Conservation (phyloP, 2,329 filamentous ascomycete species). For the Talaromyces sp. region DNA sequence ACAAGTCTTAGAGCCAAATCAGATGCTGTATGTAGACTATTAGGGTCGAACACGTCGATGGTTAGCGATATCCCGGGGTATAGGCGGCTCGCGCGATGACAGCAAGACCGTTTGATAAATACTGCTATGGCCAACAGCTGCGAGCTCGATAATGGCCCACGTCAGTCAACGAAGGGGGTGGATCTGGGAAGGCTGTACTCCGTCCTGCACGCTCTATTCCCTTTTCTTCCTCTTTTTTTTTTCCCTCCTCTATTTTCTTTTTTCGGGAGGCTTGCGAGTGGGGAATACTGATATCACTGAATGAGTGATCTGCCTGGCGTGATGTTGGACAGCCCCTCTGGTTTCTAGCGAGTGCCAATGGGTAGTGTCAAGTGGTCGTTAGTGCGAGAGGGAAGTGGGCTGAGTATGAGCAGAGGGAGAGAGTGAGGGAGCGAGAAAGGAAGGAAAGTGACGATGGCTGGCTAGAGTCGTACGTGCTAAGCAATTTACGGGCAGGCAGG, state of each 20-base stretch:
- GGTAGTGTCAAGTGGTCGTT: not conserved
- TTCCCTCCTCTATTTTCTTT: conserved; percentile 1
- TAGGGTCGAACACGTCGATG: not conserved
- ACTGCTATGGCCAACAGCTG: not conserved
- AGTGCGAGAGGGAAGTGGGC: too few relatives aligned
- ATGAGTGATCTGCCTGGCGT: not conserved
- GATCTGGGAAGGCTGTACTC: conserved; percentile 1
- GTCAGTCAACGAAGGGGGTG: not conserved
- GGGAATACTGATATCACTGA: conserved; percentile 15
- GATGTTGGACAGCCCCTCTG: not conserved
- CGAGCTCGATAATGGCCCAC: not conserved
- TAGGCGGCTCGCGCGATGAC: not conserved
- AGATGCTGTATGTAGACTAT: not conserved
- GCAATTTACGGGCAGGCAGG: not conserved
- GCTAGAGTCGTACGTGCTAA: not conserved
- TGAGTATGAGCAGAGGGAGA: not conserved
- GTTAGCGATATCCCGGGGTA: not conserved
- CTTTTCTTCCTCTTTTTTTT: conserved; percentile 3
- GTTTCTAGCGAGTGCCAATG: not conserved
- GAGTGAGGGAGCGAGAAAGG: not conserved
- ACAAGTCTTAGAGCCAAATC: not conserved
- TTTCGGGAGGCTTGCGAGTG: conserved; percentile 7
- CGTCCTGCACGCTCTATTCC: not conserved
- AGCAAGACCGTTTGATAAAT: not conserved
- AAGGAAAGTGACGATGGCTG: not conserved